Conservation (phyloP, 1,284 basidiomycete genomes). For the Heliocybe sulcata region DNA sequence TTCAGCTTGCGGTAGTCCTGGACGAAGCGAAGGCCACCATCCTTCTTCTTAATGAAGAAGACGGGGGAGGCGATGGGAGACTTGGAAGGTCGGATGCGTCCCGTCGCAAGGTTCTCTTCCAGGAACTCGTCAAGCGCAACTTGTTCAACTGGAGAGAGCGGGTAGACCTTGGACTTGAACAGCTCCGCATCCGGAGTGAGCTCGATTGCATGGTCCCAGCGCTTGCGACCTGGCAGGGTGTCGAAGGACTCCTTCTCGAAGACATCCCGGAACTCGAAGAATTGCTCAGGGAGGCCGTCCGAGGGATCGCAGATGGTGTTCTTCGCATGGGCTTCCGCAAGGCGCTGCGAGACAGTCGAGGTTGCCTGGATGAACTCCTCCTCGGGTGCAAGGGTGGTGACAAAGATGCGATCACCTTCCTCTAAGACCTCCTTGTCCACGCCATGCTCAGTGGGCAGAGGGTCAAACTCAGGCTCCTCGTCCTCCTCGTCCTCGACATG, state of each 20-base stretch:
- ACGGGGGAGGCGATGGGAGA: conserved; percentile 20
- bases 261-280: conserved; percentile 11
- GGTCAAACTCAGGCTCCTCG: too few relatives aligned
- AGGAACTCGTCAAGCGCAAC: conserved; percentile 14
- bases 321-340: too few relatives aligned
- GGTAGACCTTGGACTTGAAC: conserved; percentile 11
- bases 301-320: too few relatives aligned
- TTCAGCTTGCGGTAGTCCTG: conserved; percentile 7
- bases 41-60: conserved; percentile 22
- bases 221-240: conserved; percentile 12
- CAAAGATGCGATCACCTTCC: too few relatives aligned
- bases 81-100: conserved; percentile 13
- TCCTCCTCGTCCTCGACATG: too few relatives aligned
- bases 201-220: conserved; percentile 11
- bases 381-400: too few relatives aligned
- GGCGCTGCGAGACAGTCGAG: too few relatives aligned
- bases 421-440: too few relatives aligned
- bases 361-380: too few relatives aligned
- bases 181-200: conserved; percentile 3
- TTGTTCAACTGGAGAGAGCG: conserved; percentile 15
- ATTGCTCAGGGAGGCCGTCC: conserved; percentile 7
- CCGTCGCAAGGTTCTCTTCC: conserved; percentile 15
- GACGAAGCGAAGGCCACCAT: neutral
- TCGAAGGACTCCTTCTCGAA: conserved; percentile 14
- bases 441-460: too few relatives aligned